phyloP scores from a whole-genome alignment of 2,329 filamentous ascomycete genomes.

The Ophiostoma ips region DNA sequence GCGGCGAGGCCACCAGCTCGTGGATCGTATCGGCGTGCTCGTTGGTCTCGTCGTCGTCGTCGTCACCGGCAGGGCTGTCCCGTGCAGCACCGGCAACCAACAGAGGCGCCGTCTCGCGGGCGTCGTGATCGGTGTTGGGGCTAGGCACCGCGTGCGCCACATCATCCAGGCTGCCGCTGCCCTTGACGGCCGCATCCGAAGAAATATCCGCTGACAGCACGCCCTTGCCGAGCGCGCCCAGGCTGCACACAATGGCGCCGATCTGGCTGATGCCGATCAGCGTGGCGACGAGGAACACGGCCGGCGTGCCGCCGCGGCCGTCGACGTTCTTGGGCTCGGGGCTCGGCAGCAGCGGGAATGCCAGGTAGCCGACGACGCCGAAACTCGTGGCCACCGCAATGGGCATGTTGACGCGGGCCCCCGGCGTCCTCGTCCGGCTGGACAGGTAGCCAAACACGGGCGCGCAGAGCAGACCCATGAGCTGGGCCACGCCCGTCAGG shows the following conservation, averaged over 20 bases:
- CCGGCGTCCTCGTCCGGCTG: slow-evolving; percentile 35
- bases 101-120: slow-evolving; percentile 27
- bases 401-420: slow-evolving; percentile 46
- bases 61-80: not conserved
- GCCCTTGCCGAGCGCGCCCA: slow-evolving; percentile 74
- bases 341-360: slow-evolving; percentile 62
- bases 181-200: slow-evolving; percentile 1
- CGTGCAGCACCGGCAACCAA: slow-evolving; percentile 19
- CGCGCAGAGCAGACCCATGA: slow-evolving; percentile 70
- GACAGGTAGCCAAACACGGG: slow-evolving; percentile 78
- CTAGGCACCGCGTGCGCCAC: no score
- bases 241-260: slow-evolving; percentile 85
- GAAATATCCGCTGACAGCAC: slow-evolving; percentile 39
- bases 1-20: slow-evolving; percentile 2
- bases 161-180: slow-evolving; percentile 9
- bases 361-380: slow-evolving; percentile 64
- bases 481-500: slow-evolving; percentile 77
- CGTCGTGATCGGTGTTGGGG: slow-evolving; percentile 4
- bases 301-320: slow-evolving; percentile 51
- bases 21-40: slow-evolving; percentile 1
- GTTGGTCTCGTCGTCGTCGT: not conserved
- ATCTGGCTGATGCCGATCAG: slow-evolving; percentile 89
- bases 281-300: slow-evolving; percentile 62
- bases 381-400: slow-evolving; percentile 56
- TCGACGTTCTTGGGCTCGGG: slow-evolving; percentile 56